Evolutionary conservation across 1,284 basidiomycete species (phyloP).

Genomic region (Phellopilus nigrolimitatus): DNA sequence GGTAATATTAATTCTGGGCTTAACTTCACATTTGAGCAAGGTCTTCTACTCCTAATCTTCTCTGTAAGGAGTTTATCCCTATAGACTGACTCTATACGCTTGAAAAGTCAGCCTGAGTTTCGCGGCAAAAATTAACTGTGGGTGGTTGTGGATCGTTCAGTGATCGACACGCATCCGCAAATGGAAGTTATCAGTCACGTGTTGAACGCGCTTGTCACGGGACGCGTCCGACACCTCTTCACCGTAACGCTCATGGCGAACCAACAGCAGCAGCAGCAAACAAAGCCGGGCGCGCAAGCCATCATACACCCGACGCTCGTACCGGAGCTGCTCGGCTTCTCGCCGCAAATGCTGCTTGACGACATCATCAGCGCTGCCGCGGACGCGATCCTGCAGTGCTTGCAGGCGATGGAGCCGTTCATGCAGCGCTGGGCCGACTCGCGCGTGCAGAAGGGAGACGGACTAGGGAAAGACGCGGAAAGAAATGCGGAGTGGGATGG

Average conservation of each 20-base stretch:
- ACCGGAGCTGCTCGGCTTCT: slow-evolving; percentile 61
- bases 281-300: neutral
- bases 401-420: slow-evolving; percentile 71
- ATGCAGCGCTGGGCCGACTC: slow-evolving; percentile 64
- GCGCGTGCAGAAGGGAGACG: slow-evolving; percentile 28
- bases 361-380: slow-evolving; percentile 66
- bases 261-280: slow-evolving; percentile 4
- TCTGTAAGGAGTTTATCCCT: too few species aligned
- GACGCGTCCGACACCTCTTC: too few species aligned
- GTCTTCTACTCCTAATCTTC: too few species aligned
- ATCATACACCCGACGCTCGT: slow-evolving; percentile 33
- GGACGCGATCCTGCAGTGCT: slow-evolving; percentile 61
- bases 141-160: too few species aligned
- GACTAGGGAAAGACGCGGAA: slow-evolving; percentile 16
- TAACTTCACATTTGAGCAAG: too few species aligned
- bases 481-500: slow-evolving; percentile 17
- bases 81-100: too few species aligned
- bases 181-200: neutral
- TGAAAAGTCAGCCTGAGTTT: too few species aligned
- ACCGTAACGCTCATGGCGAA: neutral
- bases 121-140: too few species aligned
- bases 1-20: too few species aligned
- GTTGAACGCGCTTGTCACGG: neutral
- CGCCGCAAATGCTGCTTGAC: slow-evolving; percentile 64
- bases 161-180: neutral